Evolutionary conservation across 441 rosid species (phyloP).

Genomic region (Pelargonium fulgidum): DNA sequence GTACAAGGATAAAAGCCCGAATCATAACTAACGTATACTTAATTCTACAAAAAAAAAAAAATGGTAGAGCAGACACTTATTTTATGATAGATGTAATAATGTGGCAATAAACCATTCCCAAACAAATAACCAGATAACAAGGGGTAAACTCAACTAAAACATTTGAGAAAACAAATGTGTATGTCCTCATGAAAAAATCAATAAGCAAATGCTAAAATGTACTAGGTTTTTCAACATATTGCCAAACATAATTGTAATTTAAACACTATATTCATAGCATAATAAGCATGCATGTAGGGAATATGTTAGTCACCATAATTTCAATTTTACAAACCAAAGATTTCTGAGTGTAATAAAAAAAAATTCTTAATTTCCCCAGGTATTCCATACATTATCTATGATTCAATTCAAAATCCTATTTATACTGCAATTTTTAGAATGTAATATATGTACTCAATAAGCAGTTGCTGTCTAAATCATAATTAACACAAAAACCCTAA

Average conservation of each 20-base stretch:
- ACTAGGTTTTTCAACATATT: background rate
- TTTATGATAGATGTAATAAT: too few species aligned
- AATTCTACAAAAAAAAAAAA: background rate
- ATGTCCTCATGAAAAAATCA: background rate
- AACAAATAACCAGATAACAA: background rate
- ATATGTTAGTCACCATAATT: background rate
- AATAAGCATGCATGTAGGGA: background rate
- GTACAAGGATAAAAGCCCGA: too few species aligned
- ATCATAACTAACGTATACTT: too few species aligned
- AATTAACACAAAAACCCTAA: constrained; percentile 1
- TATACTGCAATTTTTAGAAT: background rate
- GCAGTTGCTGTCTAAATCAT: background rate
- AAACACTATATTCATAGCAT: background rate
- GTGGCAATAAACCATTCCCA: background rate
- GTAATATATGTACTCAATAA: background rate
- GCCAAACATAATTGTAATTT: background rate
- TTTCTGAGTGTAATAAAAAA: background rate
- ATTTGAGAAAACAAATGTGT: too few species aligned
- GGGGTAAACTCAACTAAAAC: too few species aligned
- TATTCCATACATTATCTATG: background rate
- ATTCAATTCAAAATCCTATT: background rate
- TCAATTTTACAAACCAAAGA: background rate
- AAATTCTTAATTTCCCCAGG: background rate
- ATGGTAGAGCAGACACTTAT: background rate
- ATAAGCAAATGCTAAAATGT: background rate